Evolutionary conservation across 2,329 filamentous ascomycete genomes (phyloP), one percentile per base, ranked within the genome.

Genomic region (Parastagonospora nodorum): DNA sequence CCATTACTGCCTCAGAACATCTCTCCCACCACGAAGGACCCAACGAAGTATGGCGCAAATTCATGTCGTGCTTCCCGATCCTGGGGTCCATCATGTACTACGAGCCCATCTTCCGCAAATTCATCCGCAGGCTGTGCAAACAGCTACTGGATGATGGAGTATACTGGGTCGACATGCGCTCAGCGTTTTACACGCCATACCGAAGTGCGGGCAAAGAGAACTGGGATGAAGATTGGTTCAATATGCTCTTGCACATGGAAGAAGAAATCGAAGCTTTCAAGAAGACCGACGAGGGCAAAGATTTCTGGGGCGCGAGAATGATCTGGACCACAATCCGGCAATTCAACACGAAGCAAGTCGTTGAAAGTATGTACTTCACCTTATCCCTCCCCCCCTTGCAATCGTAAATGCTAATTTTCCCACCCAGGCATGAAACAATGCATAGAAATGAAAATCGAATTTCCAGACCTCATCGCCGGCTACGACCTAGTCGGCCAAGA

Each of bases 401-500:
- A 32, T 14, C 29, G 27, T 2, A 37, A n/a, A 14, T 16, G 19
- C 6, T 16, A 48, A 47, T 51, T 39, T 53, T 15, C 11, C 10
- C 8, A 4, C 8, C 2, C 43, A 76, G 77, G 74, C 72, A 97
- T 97, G 92, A 89, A 93, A 68, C 78, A 89, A 57, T 97, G 92
- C 74, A 90, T 97, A 61, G 81, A 84, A 4, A 87, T 89, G 62
- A 97, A 97, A 75, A 77, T 88, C 47, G 81, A 84, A 29, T 92
- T 88, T 69, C 90, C 93, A 0, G 80, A 92, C 42, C 80, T 95
- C 7, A 85, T 97, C 61, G 86, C 88, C 24, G 93, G 93, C 9
- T 97, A 91, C 74, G 93, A 97, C 73, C 77, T 97, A 8, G 92
- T 96, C 5, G 92, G 91, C 0, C 89, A 93, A 72, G 93, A 97